phyloP scores from a whole-genome alignment of 2,329 filamentous ascomycete species.

The Arthroderma uncinatum region DNA sequence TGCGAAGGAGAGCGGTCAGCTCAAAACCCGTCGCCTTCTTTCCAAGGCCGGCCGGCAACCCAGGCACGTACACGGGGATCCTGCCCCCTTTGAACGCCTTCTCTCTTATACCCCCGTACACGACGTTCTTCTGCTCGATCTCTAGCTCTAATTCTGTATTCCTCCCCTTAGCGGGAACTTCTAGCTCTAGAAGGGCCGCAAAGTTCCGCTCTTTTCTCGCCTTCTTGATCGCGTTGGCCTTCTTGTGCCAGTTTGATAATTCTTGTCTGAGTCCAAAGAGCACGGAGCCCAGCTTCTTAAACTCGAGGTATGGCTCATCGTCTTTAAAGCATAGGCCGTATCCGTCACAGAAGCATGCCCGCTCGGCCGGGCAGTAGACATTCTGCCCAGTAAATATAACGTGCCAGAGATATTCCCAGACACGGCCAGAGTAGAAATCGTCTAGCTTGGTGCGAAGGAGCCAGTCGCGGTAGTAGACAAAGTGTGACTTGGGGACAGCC shows the following conservation, averaged over 20 bases:
- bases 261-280: constrained; percentile 30
- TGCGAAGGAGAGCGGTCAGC: not conserved
- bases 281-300: constrained; percentile 31
- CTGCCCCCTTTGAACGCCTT: constrained; percentile 42
- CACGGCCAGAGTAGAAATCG: constrained; percentile 47
- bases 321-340: constrained; percentile 52
- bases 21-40: constrained; percentile 46
- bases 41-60: constrained; percentile 45
- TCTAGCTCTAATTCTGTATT: constrained; percentile 34
- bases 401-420: constrained; percentile 57
- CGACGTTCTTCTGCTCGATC: constrained; percentile 34
- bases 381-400: constrained; percentile 46
- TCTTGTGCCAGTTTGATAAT: constrained; percentile 31
- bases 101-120: constrained; percentile 33
- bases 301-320: constrained; percentile 30
- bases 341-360: constrained; percentile 52
- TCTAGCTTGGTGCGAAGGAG: constrained; percentile 44
- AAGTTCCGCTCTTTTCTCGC: constrained; percentile 18
- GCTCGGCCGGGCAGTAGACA: constrained; percentile 39
- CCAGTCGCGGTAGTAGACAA: constrained; percentile 50
- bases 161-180: constrained; percentile 32
- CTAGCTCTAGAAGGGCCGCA: constrained; percentile 21
- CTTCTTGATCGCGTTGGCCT: constrained; percentile 26
- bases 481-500: constrained; percentile 42
- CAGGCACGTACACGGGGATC: constrained; percentile 42